A percentile compares a stretch with the other conserved stretches of the same genome.
phyloP scores from a whole-genome alignment of 192 early-diverging fungal genomes.

The Jimgerdemannia flammicorona region DNA sequence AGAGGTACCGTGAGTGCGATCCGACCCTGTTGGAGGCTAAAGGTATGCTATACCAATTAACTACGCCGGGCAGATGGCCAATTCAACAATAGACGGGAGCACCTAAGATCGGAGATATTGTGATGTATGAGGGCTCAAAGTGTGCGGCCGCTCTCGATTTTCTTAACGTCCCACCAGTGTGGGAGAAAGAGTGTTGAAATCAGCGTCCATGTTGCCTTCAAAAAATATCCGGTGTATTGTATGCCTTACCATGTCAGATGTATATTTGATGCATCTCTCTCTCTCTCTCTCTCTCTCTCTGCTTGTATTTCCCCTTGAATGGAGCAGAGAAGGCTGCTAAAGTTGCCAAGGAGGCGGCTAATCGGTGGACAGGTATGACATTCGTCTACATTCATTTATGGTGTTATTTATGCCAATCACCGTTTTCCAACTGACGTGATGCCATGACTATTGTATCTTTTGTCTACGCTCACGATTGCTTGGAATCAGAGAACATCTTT shows the following conservation, averaged over 20 bases:
- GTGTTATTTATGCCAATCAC: neutral
- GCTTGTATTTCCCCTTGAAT: neutral
- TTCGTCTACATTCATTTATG: neutral
- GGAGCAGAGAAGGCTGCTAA: constrained; percentile 50
- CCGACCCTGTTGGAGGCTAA: constrained; percentile 66
- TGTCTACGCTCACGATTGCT: neutral
- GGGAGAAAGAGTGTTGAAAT: too few species aligned
- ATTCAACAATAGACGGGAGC: too few species aligned
- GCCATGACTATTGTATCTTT: too few species aligned
- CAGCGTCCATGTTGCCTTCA: too few species aligned
- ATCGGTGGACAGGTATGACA: constrained; percentile 77
- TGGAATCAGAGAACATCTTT: constrained; percentile 70
- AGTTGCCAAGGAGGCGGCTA: constrained; percentile 68
- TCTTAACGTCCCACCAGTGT: too few species aligned
- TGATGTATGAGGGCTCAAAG: too few species aligned
- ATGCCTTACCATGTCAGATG: neutral
- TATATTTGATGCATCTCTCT: neutral
- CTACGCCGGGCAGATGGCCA: too few species aligned
- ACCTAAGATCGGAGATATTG: too few species aligned
- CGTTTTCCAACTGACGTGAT: too few species aligned
- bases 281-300: neutral
- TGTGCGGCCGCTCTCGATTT: too few species aligned
- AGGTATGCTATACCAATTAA: constrained; percentile 26
- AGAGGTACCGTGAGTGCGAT: constrained; percentile 72
- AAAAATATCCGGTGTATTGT: too few species aligned